Base-by-base conservation (phyloP, 2,329 filamentous ascomycete genomes). In the Neopestalotiopsis sp. region DNA sequence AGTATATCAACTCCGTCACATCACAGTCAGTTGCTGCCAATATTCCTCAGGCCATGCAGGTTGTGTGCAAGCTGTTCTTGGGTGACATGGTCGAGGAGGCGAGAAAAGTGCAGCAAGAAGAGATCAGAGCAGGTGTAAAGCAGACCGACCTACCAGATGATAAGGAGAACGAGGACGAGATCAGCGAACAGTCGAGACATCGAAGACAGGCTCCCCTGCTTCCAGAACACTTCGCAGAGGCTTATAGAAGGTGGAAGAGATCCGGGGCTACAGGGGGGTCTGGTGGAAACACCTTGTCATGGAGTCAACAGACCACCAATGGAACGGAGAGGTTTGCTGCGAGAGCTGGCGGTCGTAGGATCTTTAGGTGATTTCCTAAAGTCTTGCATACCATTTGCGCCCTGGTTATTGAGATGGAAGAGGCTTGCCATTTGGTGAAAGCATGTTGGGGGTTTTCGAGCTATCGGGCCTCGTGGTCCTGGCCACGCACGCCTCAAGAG, bases 1-100 rank as follows among this genome's bases (percentile, higher is more conserved):
- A 91, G 87, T 88, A 95, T 70, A 91, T 94, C 77, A 95, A 95
- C 76, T 91, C 92, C 69, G 94, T 92, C 1, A 90, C 94, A 9
- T 94, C 91, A 0, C 93, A 95, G 77, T 94, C 91, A 1, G 92
- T 94, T 0, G 91, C 92, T 0, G 85, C 88, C 24, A 91, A 89
- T 73, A 91, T 94, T 64, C 90, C 93, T 70, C 89, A 92, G 28
- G 91, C 91, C n/a, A 91, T 95, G 76, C 91, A 90, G 63, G 89
- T 91, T 0, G 92, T 93, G 24, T 90, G 91, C 62, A 95, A 95
- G 80, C 86, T 93, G 70, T 94, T 93, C 77, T 88, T 92, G 4
- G 92, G 92, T 66, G 91, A 94, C 71, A 85, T 95, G 62, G 91
- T 95, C 71, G 92, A 94, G 77, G 83, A 86, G 63, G 92, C 93